Conservation (phyloP, 345 rosid species). For the rapeseed (Brassica napus) region DNA sequence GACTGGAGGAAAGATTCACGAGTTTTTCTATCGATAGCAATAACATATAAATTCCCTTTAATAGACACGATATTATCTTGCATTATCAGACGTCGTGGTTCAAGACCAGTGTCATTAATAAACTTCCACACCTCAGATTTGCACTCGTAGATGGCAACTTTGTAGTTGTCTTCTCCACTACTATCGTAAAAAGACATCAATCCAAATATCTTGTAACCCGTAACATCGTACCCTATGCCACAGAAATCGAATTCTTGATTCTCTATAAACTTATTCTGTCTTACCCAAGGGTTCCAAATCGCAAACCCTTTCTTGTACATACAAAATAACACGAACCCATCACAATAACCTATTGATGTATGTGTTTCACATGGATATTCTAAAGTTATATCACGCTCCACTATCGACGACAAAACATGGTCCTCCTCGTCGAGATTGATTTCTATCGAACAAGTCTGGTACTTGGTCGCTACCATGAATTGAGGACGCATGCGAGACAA, state of each 20-base stretch:
- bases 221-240: not conserved
- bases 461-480: not conserved
- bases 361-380: not conserved
- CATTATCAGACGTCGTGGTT: not conserved
- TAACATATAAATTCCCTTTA: not conserved
- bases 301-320: not conserved
- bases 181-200: not conserved
- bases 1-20: not conserved
- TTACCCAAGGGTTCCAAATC: constrained; percentile 6
- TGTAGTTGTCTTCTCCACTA: not conserved
- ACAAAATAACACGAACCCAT: not conserved
- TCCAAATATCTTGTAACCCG: constrained; percentile 10
- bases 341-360: not conserved
- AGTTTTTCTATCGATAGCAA: not conserved
- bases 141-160: constrained; percentile 10
- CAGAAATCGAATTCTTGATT: not conserved
- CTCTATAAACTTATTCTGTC: not conserved
- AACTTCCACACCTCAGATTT: constrained; percentile 9
- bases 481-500: not conserved
- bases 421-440: not conserved
- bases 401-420: not conserved
- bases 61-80: not conserved
- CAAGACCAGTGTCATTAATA: not conserved
- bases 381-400: not conserved
- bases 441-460: not conserved